phyloP scores from a whole-genome alignment of 768 basidiomycete genomes.

The Suillus ampliporus region DNA sequence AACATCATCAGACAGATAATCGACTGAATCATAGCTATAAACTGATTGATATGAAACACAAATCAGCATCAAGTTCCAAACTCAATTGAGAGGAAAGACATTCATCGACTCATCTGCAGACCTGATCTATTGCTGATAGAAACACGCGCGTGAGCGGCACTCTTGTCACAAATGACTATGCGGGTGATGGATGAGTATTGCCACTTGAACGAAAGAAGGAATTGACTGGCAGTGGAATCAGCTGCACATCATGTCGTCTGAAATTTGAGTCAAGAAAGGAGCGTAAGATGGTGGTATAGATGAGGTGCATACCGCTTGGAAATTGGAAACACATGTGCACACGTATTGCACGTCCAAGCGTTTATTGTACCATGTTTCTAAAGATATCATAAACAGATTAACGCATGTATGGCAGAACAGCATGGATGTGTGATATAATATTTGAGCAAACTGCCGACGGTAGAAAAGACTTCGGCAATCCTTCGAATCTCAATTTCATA shows the following conservation, averaged over 20 bases:
- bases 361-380: conserved; percentile 83
- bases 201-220: conserved; percentile 50
- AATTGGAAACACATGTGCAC: conserved; percentile 77
- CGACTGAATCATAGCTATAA: conserved; percentile 5
- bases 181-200: conserved; percentile 79
- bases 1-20: not conserved
- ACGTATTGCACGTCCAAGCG: conserved; percentile 85
- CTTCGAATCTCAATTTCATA: too few relatives aligned
- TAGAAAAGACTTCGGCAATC: not conserved
- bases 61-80: not conserved
- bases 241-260: not conserved
- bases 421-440: too few relatives aligned
- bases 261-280: not conserved
- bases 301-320: conserved; percentile 31
- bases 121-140: conserved; percentile 93
- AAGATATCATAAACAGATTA: conserved; percentile 63
- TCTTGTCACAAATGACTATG: conserved; percentile 43
- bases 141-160: conserved; percentile 33
- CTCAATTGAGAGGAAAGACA: not conserved
- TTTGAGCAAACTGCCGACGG: too few relatives aligned
- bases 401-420: too few relatives aligned
- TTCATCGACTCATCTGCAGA: conserved; percentile 94
- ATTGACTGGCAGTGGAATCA: not conserved
- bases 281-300: not conserved
- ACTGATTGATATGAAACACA: not conserved